These are phyloP conservation scores for Paralagenidium karlingii DNA, from an alignment of 352 stramenopile genomes.

Conservation along the genomic window DNA sequence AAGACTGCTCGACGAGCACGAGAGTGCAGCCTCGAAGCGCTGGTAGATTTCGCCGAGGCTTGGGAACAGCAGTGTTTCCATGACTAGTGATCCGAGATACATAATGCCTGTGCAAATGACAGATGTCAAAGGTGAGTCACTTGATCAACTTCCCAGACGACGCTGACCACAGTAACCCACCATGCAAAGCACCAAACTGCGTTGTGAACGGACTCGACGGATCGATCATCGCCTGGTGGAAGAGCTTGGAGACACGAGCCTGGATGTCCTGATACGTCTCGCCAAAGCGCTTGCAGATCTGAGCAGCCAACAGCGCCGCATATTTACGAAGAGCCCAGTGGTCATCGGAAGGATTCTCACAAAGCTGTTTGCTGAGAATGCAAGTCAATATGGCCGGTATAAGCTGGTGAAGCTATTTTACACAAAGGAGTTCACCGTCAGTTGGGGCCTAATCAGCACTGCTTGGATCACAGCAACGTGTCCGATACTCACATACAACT, in stretches of 20 bases:
- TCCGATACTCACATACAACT: constrained; percentile 77
- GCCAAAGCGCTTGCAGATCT: constrained; percentile 77
- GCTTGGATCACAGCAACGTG: not conserved
- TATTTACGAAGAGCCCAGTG: constrained; percentile 88
- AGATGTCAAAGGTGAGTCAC: not conserved
- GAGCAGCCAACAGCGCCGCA: constrained; percentile 58
- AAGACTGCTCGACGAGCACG: constrained; percentile 55
- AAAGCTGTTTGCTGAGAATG: constrained; percentile 84
- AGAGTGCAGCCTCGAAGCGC: constrained; percentile 66
- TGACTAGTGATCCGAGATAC: constrained; percentile 84
- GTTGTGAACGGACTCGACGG: constrained; percentile 70
- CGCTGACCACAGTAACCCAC: constrained; percentile 15
- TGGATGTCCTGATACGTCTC: constrained; percentile 89
- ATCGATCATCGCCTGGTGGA: constrained; percentile 79
- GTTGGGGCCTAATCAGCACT: not conserved
- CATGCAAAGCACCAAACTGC: constrained; percentile 88
- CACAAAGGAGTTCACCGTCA: not conserved
- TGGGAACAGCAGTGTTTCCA: constrained; percentile 89
- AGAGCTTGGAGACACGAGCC: constrained; percentile 83
- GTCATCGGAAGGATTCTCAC: constrained; percentile 71
- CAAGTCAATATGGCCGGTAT: constrained; percentile 89
- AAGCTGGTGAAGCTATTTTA: constrained; percentile 83
- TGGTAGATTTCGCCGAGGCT: constrained; percentile 81
- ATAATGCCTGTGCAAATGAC: constrained; percentile 40
- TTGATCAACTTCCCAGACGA: not conserved